Conservation (phyloP, 176 grass and related monocot species). For the Triticum urartu region DNA sequence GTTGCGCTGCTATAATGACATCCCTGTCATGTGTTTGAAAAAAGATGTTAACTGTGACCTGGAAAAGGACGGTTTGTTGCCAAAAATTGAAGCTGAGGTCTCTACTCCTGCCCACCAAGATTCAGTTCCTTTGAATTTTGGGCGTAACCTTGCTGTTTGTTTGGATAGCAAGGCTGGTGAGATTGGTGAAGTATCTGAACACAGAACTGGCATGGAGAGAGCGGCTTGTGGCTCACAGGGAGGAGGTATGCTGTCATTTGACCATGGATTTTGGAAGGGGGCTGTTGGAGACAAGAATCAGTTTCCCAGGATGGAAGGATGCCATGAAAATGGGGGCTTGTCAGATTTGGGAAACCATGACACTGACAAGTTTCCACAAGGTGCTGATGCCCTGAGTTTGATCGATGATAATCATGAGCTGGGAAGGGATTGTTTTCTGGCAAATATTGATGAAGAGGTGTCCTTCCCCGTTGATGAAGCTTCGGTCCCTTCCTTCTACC, state of each 20-base stretch:
- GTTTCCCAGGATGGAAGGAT: not conserved
- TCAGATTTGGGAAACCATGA: not conserved
- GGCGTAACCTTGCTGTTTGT: not conserved
- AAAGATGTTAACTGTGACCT: not conserved
- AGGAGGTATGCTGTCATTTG: not conserved
- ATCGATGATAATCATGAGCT: conserved; percentile 21
- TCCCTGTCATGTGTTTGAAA: not conserved
- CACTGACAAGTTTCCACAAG: not conserved
- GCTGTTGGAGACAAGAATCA: not conserved
- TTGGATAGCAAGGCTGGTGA: not conserved
- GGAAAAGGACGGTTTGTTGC: conserved; percentile 1
- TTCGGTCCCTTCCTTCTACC: conserved; percentile 9
- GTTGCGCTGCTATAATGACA: not conserved
- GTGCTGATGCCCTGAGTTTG: conserved; percentile 5
- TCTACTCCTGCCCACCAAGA: not conserved
- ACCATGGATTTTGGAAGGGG: not conserved
- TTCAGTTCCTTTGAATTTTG: conserved; percentile 23
- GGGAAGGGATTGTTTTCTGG: conserved; percentile 12
- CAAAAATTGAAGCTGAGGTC: conserved; percentile 17
- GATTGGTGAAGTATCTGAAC: conserved; percentile 4
- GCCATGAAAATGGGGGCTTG: not conserved
- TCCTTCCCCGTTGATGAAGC: not conserved
- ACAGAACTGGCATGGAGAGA: not conserved
- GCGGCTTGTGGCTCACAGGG: not conserved
- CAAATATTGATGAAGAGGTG: conserved; percentile 7